Conservation (phyloP, 768 basidiomycete species). For the Russula ochroleuca region DNA sequence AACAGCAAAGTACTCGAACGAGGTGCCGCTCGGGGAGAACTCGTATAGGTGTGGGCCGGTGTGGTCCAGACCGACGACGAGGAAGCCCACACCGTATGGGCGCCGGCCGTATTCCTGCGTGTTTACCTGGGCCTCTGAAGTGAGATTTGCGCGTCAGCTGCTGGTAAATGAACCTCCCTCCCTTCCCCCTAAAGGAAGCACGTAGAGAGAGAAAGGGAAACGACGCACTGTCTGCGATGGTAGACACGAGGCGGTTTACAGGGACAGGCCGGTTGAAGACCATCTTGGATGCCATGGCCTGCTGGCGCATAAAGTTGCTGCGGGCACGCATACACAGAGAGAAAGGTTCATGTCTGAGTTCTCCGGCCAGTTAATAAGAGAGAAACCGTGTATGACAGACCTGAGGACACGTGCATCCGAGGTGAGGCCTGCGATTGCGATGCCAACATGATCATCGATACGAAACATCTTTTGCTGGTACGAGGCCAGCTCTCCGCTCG, state of each 20-base stretch:
- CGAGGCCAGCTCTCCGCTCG: conserved; percentile 96
- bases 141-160: not conserved
- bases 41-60: conserved; percentile 98
- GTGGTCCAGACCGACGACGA: conserved; percentile 94
- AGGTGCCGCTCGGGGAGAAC: conserved; percentile 95
- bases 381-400: conserved; percentile 41
- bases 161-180: not conserved
- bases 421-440: conserved; percentile 98
- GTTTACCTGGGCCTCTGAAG: conserved; percentile 91
- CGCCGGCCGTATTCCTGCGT: conserved; percentile 97
- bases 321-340: not conserved
- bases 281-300: conserved; percentile 95
- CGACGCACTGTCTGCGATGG: conserved; percentile 90
- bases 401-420: conserved; percentile 97
- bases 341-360: not conserved
- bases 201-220: not conserved
- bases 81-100: conserved; percentile 98
- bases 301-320: conserved; percentile 99
- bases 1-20: conserved; percentile 97
- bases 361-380: too few species aligned
- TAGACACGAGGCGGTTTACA: conserved; percentile 86
- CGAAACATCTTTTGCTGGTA: conserved; percentile 99
- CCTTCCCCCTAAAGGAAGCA: not conserved
- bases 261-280: conserved; percentile 92
- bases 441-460: conserved; percentile 99